Base-by-base conservation (phyloP, 192 early-diverging fungal species). In the Backusella mclennaniae region DNA sequence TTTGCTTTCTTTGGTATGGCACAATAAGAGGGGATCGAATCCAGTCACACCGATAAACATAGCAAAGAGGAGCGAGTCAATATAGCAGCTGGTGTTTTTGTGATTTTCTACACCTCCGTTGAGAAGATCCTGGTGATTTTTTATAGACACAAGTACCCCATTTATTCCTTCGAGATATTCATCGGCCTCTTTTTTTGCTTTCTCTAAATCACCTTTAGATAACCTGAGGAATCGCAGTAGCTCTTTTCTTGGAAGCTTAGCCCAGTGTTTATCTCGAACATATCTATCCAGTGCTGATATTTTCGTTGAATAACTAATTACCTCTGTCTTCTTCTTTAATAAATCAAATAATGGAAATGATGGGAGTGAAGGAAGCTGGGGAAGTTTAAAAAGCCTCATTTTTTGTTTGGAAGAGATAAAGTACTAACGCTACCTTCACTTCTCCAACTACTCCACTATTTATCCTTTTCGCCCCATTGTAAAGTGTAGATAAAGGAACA, bases 1-100 rank as follows among this genome's bases (percentile, higher is more conserved):
- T 21, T 84, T 84, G 26, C 85, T 76, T 15, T 76, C 23, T 23
- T 63, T 36, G 63, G 46, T 82, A 72, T 73, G 82, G 71, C 46
- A 82, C 80, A 26, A 82, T 80, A 42, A 71, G 23, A 81, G 36
- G 12, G 75, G 88, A 29, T 93, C 92, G 75, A 86, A 91, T 0
- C 85, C 81, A 1, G 79, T 76, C 56, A 89, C 82, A 0, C 85
- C 80, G 4, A 86, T 87, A 84, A 89, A 93, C 89, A 93, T 88
- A 21, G 90, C 90, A 80, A 88, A 87, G 39, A 93, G 52, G 17
- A 93, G 67, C 17, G 86, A 82, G 70, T 92, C 86, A 42, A 93
- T 89, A 73, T 93, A 93, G 74, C 92, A 93, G 17, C 86, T 87
- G 11, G 89, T 92, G 41, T 81, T 79, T 35, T 83, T 78, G 21